phyloP scores from a whole-genome alignment of 345 rosid species.

The Syzygium grande region DNA sequence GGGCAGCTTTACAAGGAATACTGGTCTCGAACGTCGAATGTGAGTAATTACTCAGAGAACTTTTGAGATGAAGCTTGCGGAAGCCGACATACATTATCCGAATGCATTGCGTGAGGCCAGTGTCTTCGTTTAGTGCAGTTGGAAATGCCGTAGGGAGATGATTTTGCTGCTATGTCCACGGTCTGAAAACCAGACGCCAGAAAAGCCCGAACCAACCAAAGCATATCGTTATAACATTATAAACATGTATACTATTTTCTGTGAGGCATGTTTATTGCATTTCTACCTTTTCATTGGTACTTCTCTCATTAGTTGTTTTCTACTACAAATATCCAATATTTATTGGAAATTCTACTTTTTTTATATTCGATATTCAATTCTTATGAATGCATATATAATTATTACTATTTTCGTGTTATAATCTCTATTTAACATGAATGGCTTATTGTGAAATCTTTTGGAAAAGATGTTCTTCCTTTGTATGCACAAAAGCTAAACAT shows the following conservation, averaged over 20 bases:
- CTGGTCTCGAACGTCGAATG: constrained; percentile 7
- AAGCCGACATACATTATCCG: not conserved
- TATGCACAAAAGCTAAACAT: not conserved
- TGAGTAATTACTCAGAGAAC: not conserved
- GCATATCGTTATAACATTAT: not conserved
- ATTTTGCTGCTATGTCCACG: not conserved
- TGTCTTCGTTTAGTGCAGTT: not conserved
- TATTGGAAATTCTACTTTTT: too few species aligned
- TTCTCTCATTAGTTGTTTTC: not conserved
- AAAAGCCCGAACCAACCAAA: not conserved
- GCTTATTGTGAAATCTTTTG: too few species aligned
- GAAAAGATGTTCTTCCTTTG: not conserved
- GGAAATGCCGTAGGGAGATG: not conserved
- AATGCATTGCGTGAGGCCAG: not conserved
- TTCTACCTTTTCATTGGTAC: not conserved
- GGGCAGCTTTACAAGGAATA: constrained; percentile 16
- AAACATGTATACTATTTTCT: not conserved
- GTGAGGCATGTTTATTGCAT: not conserved
- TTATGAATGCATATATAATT: not conserved
- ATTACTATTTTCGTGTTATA: not conserved
- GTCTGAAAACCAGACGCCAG: not conserved
- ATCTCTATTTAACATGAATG: not conserved
- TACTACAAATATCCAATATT: too few species aligned
- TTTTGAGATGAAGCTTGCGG: not conserved
- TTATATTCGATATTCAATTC: not conserved